Conservation (phyloP, 2,329 filamentous ascomycete species). For the Calonectria naviculata region DNA sequence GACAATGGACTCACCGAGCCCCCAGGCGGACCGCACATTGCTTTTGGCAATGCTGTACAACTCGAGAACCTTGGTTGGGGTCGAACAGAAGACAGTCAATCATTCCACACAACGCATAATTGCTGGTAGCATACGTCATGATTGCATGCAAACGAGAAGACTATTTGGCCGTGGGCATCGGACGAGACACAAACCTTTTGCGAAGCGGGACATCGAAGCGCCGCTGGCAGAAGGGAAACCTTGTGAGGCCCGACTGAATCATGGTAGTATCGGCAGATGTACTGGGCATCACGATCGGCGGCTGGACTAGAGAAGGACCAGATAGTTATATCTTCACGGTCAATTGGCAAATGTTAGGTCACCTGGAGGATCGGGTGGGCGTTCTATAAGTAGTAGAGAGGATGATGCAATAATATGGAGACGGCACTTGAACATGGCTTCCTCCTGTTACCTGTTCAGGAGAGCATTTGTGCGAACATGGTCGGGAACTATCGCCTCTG, state of each 20-base stretch:
- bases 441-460: slow-evolving; percentile 3
- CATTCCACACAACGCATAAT: not conserved
- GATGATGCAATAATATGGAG: not conserved
- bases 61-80: not conserved
- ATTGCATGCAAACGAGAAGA: slow-evolving; percentile 9
- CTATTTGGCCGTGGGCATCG: not conserved
- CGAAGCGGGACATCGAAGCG: not conserved
- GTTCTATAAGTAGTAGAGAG: not conserved
- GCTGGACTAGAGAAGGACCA: not conserved
- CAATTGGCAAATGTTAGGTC: not conserved
- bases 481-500: not conserved
- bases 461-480: not conserved
- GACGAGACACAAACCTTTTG: not conserved
- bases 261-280: not conserved
- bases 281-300: not conserved
- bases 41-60: not conserved
- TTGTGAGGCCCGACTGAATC: not conserved
- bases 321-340: not conserved
- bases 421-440: not conserved
- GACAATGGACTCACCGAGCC: not conserved
- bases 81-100: slow-evolving; percentile 1
- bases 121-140: slow-evolving; percentile 10
- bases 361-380: not conserved
- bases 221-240: not conserved
- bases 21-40: not conserved